A percentile compares a stretch with the other conserved stretches of the same genome.
Conservation (phyloP, 495 filamentous ascomycete species). For the Lichenothelia convexa region DNA sequence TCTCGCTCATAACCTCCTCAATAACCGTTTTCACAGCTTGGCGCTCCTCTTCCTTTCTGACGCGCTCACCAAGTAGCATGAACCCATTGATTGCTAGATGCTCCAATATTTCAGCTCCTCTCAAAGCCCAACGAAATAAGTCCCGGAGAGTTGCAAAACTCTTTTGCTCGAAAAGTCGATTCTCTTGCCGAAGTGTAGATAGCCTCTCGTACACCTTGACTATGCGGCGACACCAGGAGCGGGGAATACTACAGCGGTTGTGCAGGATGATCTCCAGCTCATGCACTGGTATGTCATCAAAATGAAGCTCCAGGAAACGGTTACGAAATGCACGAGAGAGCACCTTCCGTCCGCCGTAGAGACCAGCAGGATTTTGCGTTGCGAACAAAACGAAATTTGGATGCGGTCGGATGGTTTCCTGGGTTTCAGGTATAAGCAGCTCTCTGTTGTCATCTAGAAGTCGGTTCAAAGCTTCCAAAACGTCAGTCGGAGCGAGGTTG, state of each 20-base stretch:
- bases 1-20: slow-evolving; percentile 62
- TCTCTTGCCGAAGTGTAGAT: slow-evolving; percentile 71
- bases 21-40: slow-evolving; percentile 71
- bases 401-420: slow-evolving; percentile 79
- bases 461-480: slow-evolving; percentile 86
- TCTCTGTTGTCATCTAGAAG: slow-evolving; percentile 96
- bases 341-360: slow-evolving; percentile 88
- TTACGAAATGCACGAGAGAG: slow-evolving; percentile 91
- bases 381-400: slow-evolving; percentile 96
- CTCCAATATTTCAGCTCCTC: slow-evolving; percentile 66
- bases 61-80: slow-evolving; percentile 87
- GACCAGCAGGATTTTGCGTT: slow-evolving; percentile 92
- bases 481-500: slow-evolving; percentile 89
- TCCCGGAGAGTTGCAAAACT: slow-evolving; percentile 94
- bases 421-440: slow-evolving; percentile 89
- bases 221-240: slow-evolving; percentile 77
- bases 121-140: slow-evolving; percentile 89
- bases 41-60: slow-evolving; percentile 77
- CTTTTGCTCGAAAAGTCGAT: slow-evolving; percentile 86
- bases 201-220: slow-evolving; percentile 89
- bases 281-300: slow-evolving; percentile 91
- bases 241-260: slow-evolving; percentile 70
- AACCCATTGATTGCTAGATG: slow-evolving; percentile 85
- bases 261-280: slow-evolving; percentile 88
- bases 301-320: slow-evolving; percentile 91